A percentile compares a stretch with the other conserved stretches of the same genome.
These are phyloP conservation scores for Kodamaea fungicola DNA, from an alignment of 1,139 yeast genomes.

Conservation along the genomic window DNA sequence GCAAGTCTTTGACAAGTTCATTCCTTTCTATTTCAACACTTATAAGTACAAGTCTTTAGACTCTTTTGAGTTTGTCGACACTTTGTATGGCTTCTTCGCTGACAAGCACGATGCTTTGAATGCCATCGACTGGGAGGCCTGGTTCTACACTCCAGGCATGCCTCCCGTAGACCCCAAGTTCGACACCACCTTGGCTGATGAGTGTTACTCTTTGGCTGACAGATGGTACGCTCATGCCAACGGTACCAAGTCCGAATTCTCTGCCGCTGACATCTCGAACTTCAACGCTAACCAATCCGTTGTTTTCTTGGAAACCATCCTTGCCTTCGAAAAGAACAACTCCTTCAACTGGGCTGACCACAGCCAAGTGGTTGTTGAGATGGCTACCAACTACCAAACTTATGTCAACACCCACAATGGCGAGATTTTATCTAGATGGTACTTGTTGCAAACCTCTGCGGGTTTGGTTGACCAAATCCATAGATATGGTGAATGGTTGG, in stretches of 20 bases:
- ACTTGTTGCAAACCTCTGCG: constrained; percentile 55
- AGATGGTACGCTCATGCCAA: constrained; percentile 52
- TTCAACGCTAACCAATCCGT: constrained; percentile 77
- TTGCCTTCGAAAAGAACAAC: constrained; percentile 29
- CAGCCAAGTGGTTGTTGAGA: constrained; percentile 32
- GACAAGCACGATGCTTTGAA: constrained; percentile 52
- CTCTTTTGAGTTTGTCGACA: constrained; percentile 75
- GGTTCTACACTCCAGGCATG: constrained; percentile 81
- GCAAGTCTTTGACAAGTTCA: constrained; percentile 68
- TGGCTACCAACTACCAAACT: constrained; percentile 43
- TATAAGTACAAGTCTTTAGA: constrained; percentile 72
- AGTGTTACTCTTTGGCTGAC: constrained; percentile 62
- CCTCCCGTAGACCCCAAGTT: constrained; percentile 78
- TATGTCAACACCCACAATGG: constrained; percentile 62
- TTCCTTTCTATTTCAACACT: constrained; percentile 70
- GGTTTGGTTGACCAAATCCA: constrained; percentile 43
- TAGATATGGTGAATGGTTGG: constrained; percentile 55
- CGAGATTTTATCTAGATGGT: constrained; percentile 81
- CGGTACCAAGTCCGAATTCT: constrained; percentile 15
- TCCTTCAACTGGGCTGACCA: constrained; percentile 38
- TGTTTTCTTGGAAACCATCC: constrained; percentile 69
- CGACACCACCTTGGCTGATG: constrained; percentile 74
- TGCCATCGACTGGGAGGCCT: constrained; percentile 75
- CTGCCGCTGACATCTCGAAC: constrained; percentile 41
- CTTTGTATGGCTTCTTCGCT: constrained; percentile 61